A percentile compares a stretch with the other conserved stretches of the same genome.
phyloP scores from a whole-genome alignment of 2,329 filamentous ascomycete species.

The Botrytis tulipae region DNA sequence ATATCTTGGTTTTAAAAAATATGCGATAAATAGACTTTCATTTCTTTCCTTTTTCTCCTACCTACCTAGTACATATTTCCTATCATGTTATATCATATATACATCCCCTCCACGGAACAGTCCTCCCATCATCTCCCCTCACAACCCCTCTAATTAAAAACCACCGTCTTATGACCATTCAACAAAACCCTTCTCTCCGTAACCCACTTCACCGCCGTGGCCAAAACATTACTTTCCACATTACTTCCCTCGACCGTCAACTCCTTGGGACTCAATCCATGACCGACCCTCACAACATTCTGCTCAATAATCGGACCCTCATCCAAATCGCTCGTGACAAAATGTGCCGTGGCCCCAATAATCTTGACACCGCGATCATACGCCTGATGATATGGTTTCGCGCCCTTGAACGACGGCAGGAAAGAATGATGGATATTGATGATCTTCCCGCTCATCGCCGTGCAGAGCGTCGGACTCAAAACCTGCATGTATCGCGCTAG shows the following conservation, averaged over 20 bases:
- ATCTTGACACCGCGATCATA: constrained; percentile 87
- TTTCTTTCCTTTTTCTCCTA: not conserved
- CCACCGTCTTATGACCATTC: constrained; percentile 77
- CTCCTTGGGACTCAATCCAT: constrained; percentile 72
- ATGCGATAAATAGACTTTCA: not conserved
- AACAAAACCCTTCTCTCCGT: constrained; percentile 75
- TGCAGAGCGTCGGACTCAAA: constrained; percentile 69
- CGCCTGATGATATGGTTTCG: constrained; percentile 84
- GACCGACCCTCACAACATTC: constrained; percentile 72
- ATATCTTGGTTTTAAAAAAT: not conserved
- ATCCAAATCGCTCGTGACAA: constrained; percentile 80
- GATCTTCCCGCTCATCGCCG: constrained; percentile 78
- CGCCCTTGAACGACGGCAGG: constrained; percentile 83
- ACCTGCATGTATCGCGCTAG: constrained; percentile 88
- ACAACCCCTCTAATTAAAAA: constrained; percentile 51
- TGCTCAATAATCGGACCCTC: constrained; percentile 90
- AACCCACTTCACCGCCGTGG: constrained; percentile 80
- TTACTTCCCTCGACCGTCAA: constrained; percentile 78
- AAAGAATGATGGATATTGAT: constrained; percentile 93
- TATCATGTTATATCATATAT: not conserved
- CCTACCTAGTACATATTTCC: not conserved
- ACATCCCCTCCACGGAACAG: not conserved
- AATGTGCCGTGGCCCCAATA: constrained; percentile 81
- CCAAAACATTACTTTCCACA: constrained; percentile 79
- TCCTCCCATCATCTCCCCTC: not conserved